phyloP scores from a whole-genome alignment of 768 basidiomycete species.

The Suillus luteus region DNA sequence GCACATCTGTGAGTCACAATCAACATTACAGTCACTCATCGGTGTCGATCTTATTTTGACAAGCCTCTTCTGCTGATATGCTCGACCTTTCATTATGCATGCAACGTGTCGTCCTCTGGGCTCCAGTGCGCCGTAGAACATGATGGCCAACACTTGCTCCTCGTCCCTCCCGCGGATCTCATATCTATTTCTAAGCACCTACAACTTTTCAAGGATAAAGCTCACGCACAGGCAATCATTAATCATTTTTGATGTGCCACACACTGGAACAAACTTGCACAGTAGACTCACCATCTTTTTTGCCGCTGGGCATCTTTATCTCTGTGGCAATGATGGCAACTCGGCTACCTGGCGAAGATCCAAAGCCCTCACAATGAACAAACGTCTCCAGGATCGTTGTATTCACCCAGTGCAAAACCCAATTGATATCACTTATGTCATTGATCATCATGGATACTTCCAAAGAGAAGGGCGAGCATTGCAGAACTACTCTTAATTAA shows the following conservation, averaged over 20 bases:
- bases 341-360: background rate
- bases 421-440: background rate
- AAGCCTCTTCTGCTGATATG: background rate
- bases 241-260: no score
- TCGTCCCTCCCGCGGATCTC: background rate
- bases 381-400: background rate
- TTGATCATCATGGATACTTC: background rate
- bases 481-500: no score
- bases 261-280: background rate
- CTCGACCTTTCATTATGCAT: background rate
- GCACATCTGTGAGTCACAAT: no score
- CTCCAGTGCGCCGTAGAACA: background rate
- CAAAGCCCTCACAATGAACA: background rate
- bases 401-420: background rate
- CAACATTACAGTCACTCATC: no score
- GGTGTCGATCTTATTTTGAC: no score
- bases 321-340: background rate
- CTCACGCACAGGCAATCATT: background rate
- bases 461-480: background rate
- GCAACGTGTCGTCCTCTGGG: background rate
- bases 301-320: background rate
- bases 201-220: background rate
- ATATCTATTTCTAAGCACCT: background rate
- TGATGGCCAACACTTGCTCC: background rate
- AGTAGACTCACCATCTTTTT: background rate